Evolutionary conservation across 2,329 filamentous ascomycete species (phyloP).

Genomic region (Phialophora verrucosa): DNA sequence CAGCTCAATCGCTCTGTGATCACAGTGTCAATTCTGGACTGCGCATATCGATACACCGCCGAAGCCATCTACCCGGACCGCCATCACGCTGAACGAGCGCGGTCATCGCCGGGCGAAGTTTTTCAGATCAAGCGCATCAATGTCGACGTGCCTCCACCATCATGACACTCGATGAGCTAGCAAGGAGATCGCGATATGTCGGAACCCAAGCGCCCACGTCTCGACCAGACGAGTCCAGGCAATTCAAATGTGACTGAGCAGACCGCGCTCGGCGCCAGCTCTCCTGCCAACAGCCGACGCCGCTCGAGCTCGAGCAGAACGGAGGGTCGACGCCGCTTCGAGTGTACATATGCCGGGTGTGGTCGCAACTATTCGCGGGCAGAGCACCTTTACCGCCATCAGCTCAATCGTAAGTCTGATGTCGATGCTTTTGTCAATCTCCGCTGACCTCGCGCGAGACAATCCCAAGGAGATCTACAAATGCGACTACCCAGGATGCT

Average conservation of each 20-base stretch:
- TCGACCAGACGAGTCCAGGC: slow-evolving; percentile 21
- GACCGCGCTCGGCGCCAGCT: neutral
- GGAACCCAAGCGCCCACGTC: slow-evolving; percentile 30
- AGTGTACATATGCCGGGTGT: slow-evolving; percentile 83
- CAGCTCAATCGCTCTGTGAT: neutral
- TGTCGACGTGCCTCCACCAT: neutral
- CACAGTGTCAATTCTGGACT: neutral
- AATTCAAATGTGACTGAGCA: slow-evolving; percentile 12
- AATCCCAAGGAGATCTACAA: slow-evolving; percentile 92
- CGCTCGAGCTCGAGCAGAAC: slow-evolving; percentile 18
- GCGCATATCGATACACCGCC: neutral
- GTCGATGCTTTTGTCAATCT: neutral
- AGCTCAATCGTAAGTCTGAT: slow-evolving; percentile 77
- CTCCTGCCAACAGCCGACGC: slow-evolving; percentile 12
- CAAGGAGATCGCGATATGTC: slow-evolving; percentile 21
- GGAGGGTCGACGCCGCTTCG: slow-evolving; percentile 56
- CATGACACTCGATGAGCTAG: neutral
- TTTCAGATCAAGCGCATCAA: neutral
- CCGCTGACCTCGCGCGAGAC: slow-evolving; percentile 58
- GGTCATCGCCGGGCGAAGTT: neutral
- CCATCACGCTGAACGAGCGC: neutral
- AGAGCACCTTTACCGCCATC: slow-evolving; percentile 94
- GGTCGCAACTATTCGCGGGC: slow-evolving; percentile 95
- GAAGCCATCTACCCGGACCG: neutral
- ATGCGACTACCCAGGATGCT: slow-evolving; percentile 90